phyloP scores from a whole-genome alignment of 2,329 filamentous ascomycete genomes.

The Torrubiella hemipterigena region DNA sequence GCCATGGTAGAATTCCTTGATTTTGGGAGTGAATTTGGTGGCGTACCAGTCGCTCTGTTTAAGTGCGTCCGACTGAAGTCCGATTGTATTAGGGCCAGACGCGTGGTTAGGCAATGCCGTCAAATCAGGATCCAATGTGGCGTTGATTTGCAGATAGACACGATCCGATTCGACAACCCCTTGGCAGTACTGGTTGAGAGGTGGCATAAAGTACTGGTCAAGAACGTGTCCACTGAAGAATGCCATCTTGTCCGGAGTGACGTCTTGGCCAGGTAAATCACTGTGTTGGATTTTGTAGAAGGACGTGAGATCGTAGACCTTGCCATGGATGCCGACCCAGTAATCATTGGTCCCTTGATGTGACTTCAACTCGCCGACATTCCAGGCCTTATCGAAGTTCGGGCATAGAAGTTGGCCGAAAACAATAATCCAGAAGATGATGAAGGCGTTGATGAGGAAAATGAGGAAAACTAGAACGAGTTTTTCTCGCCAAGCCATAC shows the following conservation, averaged over 20 bases:
- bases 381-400: slow-evolving; percentile 85
- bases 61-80: slow-evolving; percentile 45
- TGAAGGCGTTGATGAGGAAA: slow-evolving; percentile 61
- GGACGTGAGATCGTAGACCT: slow-evolving; percentile 83
- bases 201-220: slow-evolving; percentile 75
- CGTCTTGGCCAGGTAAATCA: slow-evolving; percentile 48
- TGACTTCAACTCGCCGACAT: slow-evolving; percentile 50
- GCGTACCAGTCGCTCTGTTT: slow-evolving; percentile 65
- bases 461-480: slow-evolving; percentile 74
- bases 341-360: slow-evolving; percentile 68
- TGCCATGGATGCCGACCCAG: slow-evolving; percentile 77
- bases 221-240: slow-evolving; percentile 68
- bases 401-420: slow-evolving; percentile 83
- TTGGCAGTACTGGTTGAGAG: slow-evolving; percentile 62
- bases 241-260: slow-evolving; percentile 54
- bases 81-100: slow-evolving; percentile 59
- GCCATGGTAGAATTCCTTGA: slow-evolving; percentile 80
- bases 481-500: slow-evolving; percentile 97
- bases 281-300: slow-evolving; percentile 83
- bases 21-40: slow-evolving; percentile 59
- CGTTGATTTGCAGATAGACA: no score
- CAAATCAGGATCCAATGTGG: slow-evolving; percentile 51
- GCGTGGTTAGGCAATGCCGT: slow-evolving; percentile 56
- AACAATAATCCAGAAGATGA: slow-evolving; percentile 86
- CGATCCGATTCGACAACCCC: slow-evolving; percentile 53